Conservation (phyloP, 139 green algal genomes). For the Chlamydomonas applanata region DNA sequence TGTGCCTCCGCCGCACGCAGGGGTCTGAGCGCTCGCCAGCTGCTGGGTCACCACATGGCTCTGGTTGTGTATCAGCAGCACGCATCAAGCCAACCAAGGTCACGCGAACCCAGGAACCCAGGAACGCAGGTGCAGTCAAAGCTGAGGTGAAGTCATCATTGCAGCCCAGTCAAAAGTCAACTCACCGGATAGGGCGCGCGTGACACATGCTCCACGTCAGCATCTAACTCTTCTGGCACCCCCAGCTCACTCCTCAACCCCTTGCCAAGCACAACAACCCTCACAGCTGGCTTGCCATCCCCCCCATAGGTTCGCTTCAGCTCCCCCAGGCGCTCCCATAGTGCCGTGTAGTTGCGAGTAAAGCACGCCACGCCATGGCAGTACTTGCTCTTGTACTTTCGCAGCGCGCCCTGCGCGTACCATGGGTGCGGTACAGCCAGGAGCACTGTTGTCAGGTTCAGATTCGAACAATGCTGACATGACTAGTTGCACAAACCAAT, state of each 20-base stretch:
- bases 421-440: no score
- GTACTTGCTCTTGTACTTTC: slow-evolving; percentile 25
- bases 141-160: no score
- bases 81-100: not conserved
- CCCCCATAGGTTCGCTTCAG: slow-evolving; percentile 3
- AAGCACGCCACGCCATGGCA: slow-evolving; percentile 7
- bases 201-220: slow-evolving; percentile 18
- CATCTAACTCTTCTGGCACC: slow-evolving; percentile 25
- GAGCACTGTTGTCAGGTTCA: no score
- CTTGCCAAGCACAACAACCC: slow-evolving; percentile 37
- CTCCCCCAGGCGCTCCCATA: slow-evolving; percentile 34
- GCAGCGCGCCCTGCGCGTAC: slow-evolving; percentile 33
- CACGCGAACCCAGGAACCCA: not conserved
- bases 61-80: not conserved
- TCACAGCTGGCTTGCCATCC: not conserved
- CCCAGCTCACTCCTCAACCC: slow-evolving; percentile 21
- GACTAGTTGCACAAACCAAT: no score
- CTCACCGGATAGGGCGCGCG: slow-evolving; percentile 31
- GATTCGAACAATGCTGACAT: no score
- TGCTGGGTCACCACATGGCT: not conserved
- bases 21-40: not conserved
- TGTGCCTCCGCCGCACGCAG: no score
- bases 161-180: not conserved
- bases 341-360: slow-evolving; percentile 32
- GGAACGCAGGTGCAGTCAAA: not conserved